These are phyloP conservation scores for Podospora pseudoanserina DNA, from an alignment of 495 filamentous ascomycete genomes.

Conservation along the genomic window DNA sequence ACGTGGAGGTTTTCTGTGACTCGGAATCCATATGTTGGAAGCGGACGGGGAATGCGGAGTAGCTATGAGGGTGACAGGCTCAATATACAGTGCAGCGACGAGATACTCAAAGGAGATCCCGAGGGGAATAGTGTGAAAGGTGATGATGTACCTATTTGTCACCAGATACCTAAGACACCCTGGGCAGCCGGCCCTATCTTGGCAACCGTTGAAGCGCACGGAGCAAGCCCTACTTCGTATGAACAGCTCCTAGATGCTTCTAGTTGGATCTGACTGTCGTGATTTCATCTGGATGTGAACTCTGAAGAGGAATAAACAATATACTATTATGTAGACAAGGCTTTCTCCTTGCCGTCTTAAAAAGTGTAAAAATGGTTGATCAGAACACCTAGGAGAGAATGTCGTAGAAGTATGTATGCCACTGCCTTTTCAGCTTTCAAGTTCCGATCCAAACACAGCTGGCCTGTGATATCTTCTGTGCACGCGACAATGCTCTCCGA, in stretches of 20 bases:
- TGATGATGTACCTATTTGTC: no score
- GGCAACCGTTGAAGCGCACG: not conserved
- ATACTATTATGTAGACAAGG: not conserved
- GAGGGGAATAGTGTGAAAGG: no score
- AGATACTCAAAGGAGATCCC: no score
- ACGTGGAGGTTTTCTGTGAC: not conserved
- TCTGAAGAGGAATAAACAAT: not conserved
- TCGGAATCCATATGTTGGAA: not conserved
- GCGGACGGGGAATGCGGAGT: no score
- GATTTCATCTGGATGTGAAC: not conserved
- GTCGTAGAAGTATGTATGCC: not conserved
- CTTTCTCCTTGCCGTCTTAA: not conserved
- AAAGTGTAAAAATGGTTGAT: not conserved
- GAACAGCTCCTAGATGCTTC: no score
- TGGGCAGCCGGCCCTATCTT: not conserved
- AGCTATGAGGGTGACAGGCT: no score
- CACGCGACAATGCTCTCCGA: no score
- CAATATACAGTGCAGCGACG: no score
- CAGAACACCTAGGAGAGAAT: not conserved
- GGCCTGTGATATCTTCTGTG: not conserved
- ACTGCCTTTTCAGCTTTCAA: not conserved
- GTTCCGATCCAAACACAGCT: not conserved
- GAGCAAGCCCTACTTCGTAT: not conserved
- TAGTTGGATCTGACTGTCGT: not conserved
- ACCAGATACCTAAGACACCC: not conserved